Base-by-base conservation (phyloP, 495 filamentous ascomycete species). In the Podospora fimiseda region DNA sequence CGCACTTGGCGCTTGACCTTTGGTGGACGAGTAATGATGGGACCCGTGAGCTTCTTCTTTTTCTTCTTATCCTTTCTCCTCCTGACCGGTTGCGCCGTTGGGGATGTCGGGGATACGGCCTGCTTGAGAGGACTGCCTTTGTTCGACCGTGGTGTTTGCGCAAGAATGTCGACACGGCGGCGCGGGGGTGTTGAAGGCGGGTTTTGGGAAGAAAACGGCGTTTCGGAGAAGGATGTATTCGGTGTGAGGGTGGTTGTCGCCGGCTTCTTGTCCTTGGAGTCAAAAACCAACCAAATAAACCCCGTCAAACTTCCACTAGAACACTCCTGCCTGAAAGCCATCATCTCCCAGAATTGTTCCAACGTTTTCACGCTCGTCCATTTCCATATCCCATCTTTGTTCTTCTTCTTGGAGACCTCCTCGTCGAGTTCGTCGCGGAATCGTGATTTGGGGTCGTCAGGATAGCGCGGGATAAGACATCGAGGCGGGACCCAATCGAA, bases 321-420 rank as follows among this genome's bases (percentile, higher is more conserved):
- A 63, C 93, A 99, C 66, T 99, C 93, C 64, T 97, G 93, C 23
- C 93, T 76, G 62, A 89, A 96, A 13, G 90, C 85, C 93, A 99
- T 97, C 81, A 93, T 85, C 51, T 99, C 93, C 93, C 93, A 99
- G 67, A 99, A 99, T 57, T 92, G 84, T 24, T 91, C 89, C 24
- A 97, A 67, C 0, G 84, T 86, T 57, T 73, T 81, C 15, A 96
- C 84, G 58, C 84, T 90, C 59, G 80, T 85, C 93, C 93, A 99
- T 46, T 80, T 72, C 0, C 86, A 89, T 13, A 76, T 74, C 16
- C 65, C 63, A 3, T 72, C 55, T 45, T 70, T 70, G 43, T 64
- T 55, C 47, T 70, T 70, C 41, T 64, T 60, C 33, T 73, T 72
- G 16, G 70, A 61, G 21, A 74, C 70, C 42, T 76, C 78, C 51